Conservation (phyloP, 2,329 filamentous ascomycete genomes). For the Aureobasidium sp. region DNA sequence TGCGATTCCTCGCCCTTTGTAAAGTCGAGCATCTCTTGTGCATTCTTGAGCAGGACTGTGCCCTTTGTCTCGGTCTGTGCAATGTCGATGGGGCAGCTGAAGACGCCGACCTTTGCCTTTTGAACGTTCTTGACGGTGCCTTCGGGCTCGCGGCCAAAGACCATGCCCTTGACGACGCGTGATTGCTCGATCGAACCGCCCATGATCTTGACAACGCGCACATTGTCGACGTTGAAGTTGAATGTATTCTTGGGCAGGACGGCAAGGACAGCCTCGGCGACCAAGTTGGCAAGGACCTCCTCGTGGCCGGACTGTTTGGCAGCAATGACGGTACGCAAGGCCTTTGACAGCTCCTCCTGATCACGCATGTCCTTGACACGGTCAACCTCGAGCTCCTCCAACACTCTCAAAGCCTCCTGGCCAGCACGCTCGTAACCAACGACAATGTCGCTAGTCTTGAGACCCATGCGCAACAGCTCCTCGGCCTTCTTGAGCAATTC, state of each 20-base stretch:
- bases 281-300: conserved; percentile 76
- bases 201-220: conserved; percentile 99
- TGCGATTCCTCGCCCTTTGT: conserved; percentile 93
- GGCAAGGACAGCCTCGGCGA: conserved; percentile 75
- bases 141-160: conserved; percentile 93
- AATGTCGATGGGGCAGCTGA: conserved; percentile 90
- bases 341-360: conserved; percentile 82
- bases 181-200: conserved; percentile 92
- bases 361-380: conserved; percentile 79
- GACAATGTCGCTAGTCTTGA: conserved; percentile 97
- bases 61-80: conserved; percentile 98
- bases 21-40: conserved; percentile 98
- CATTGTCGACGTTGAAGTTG: conserved; percentile 98
- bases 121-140: conserved; percentile 79
- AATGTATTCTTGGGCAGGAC: conserved; percentile 91
- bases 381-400: conserved; percentile 87
- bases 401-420: conserved; percentile 71
- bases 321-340: conserved; percentile 87
- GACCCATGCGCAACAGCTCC: conserved; percentile 88
- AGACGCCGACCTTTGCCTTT: conserved; percentile 95
- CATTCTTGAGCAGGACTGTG: conserved; percentile 91
- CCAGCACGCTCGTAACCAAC: conserved; percentile 93
- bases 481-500: conserved; percentile 96
- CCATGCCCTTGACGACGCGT: conserved; percentile 94
- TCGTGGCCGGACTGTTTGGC: conserved; percentile 96